Percentiles rank a stretch among this genome's conserved stretches.
phyloP scores from a whole-genome alignment of 257 asterid species.

The Nicotiana knightiana region DNA sequence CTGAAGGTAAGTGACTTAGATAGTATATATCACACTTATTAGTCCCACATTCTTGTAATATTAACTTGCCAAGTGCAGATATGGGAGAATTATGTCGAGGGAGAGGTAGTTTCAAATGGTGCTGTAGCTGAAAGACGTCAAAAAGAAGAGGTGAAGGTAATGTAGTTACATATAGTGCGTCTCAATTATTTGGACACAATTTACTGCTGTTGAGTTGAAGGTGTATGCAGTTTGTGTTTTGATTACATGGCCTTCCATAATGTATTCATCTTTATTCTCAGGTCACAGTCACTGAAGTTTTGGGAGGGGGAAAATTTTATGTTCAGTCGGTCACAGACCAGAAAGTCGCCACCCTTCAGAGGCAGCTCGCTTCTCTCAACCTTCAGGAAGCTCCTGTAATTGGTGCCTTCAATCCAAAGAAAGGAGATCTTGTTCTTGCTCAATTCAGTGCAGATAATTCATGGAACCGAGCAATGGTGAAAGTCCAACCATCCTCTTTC shows the following conservation, averaged over 20 bases:
- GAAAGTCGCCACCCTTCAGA: conserved; percentile 70
- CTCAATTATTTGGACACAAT: not conserved
- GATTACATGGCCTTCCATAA: not conserved
- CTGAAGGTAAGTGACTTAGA: conserved; percentile 61
- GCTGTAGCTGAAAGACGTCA: conserved; percentile 50
- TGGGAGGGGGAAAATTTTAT: conserved; percentile 91
- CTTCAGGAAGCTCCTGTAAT: conserved; percentile 80
- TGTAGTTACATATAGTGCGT: not conserved
- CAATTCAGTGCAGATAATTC: conserved; percentile 87
- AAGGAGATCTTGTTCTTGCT: conserved; percentile 81
- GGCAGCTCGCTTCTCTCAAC: conserved; percentile 73
- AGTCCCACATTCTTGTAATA: conserved; percentile 17
- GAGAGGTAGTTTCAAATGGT: conserved; percentile 61
- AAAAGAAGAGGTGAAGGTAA: conserved; percentile 77
- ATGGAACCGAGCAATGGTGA: conserved; percentile 99
- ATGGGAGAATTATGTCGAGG: conserved; percentile 75
- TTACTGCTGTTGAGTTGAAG: too few relatives aligned
- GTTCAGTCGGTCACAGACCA: conserved; percentile 77
- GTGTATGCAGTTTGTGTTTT: not conserved
- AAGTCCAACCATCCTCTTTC: conserved; percentile 8
- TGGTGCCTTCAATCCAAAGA: conserved; percentile 85
- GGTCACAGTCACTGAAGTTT: conserved; percentile 82
- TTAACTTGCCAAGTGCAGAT: conserved; percentile 11
- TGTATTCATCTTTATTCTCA: conserved; percentile 12
- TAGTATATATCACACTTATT: conserved; percentile 13